Evolutionary conservation across 2,329 filamentous ascomycete species (phyloP), one percentile per base, ranked within the genome.

Genomic region (Thielaviopsis ethacetica): DNA sequence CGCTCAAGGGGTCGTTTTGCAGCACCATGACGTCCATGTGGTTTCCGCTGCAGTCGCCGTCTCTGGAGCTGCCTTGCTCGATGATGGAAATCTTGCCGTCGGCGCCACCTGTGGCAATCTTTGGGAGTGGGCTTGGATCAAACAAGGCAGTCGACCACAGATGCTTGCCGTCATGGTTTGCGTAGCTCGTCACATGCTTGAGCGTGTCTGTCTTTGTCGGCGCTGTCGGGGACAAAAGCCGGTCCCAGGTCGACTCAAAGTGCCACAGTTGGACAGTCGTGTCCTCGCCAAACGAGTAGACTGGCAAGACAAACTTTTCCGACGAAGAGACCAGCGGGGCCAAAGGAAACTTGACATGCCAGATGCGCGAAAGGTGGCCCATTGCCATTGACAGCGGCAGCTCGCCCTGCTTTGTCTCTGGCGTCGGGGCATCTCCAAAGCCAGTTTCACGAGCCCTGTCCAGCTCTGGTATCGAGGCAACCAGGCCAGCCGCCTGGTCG

Each of bases 331-430:
- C 64, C 19, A 61, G 62, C 38, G 54, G 64, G 47, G 66, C 57
- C 2, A 64, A 68, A 0, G 83, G 71, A 63, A 96, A 93, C 58
- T 79, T 78, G 9, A 95, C 82, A 53, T 82, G 80, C 93, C 93
- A 98, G 63, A 98, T 95, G 60, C 93, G 81, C 7, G 91, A 95
- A 2, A 79, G 72, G 70, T 98, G 93, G 0, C 86, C 91, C 85
- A 93, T 95, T 1, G 79, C 83, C 52, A 83, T 81, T 0, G 87
- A 86, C 15, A 94, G 65, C 34, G 76, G 78, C 53, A 69, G 56
- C 5, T 60, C 52, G 6, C 38, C 60, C 59, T 41, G 21, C 22
- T 54, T 27, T 24, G 17, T 21, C 50, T 53, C 53, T 19, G 53
- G 17, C 49, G 27, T 58, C 30, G 53, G 54, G 19, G 61, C 62